These are phyloP conservation scores for Thinopyrum elongatum DNA, from an alignment of 176 grass and related monocot genomes.

Conservation along the genomic window DNA sequence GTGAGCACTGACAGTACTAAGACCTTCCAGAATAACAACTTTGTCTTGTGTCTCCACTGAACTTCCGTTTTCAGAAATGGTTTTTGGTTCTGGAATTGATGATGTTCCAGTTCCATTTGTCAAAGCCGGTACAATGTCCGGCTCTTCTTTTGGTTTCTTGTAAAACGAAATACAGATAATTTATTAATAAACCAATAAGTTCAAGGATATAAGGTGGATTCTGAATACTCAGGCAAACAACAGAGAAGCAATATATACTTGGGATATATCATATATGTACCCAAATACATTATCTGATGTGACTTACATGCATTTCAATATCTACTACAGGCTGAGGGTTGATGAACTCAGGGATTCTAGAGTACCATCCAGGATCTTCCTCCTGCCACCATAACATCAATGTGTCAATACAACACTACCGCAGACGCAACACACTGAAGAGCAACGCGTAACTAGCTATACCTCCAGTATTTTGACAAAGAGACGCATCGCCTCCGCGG, in stretches of 20 bases:
- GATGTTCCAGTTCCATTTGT: constrained; percentile 70
- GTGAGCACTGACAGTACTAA: constrained; percentile 63
- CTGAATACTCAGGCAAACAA: constrained; percentile 9
- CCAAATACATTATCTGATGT: neutral
- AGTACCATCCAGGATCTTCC: constrained; percentile 99
- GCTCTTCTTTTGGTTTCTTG: constrained; percentile 66
- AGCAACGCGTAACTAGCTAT: constrained; percentile 22
- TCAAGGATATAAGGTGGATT: constrained; percentile 10
- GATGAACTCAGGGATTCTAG: constrained; percentile 68
- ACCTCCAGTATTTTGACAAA: constrained; percentile 99
- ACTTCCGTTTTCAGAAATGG: constrained; percentile 78
- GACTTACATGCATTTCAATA: constrained; percentile 88
- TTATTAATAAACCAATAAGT: neutral
- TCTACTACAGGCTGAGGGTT: constrained; percentile 72
- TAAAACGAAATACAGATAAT: constrained; percentile 13
- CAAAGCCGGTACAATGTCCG: constrained; percentile 37
- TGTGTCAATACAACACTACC: constrained; percentile 2
- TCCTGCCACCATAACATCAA: constrained; percentile 49
- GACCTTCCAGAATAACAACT: constrained; percentile 88
- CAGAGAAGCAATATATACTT: neutral
- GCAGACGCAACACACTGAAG: neutral
- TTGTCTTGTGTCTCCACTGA: constrained; percentile 78
- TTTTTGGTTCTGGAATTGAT: constrained; percentile 76
- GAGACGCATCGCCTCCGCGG: constrained; percentile 91
- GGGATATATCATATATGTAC: neutral